Evolutionary conservation across 306 rosid species (phyloP).

Genomic region (Comarum palustre): DNA sequence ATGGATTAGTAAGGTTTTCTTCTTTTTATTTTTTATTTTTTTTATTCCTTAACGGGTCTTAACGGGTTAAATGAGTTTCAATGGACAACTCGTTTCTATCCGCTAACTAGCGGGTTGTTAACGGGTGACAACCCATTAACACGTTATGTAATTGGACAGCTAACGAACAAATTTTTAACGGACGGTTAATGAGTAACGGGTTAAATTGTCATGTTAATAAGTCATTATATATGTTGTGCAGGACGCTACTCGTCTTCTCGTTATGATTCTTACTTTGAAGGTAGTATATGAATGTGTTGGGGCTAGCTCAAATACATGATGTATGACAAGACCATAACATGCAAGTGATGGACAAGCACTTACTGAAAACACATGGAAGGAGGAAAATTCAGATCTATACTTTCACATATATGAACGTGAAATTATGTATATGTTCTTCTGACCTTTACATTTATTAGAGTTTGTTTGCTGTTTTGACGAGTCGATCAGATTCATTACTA

Average conservation of each 20-base stretch:
- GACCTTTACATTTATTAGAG: neutral
- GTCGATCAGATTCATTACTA: neutral
- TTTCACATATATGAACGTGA: neutral
- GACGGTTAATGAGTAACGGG: too few species aligned
- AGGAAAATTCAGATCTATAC: neutral
- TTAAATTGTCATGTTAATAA: too few species aligned
- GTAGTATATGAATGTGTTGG: neutral
- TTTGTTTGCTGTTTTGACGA: neutral
- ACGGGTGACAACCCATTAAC: too few species aligned
- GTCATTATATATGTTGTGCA: too few species aligned
- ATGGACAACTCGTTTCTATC: too few species aligned
- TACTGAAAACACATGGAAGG: neutral
- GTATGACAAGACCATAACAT: neutral
- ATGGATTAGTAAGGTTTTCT: too few species aligned
- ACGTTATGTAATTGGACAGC: too few species aligned
- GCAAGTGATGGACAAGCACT: neutral
- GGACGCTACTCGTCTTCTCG: neutral
- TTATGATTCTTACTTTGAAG: neutral
- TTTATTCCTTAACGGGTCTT: too few species aligned
- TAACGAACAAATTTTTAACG: too few species aligned
- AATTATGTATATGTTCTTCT: neutral
- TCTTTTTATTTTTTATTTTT: too few species aligned
- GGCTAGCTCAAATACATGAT: neutral
- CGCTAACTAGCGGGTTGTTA: too few species aligned
- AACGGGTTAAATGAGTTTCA: too few species aligned